Evolutionary conservation across 2,329 filamentous ascomycete genomes (phyloP), one percentile per base, ranked within the genome.

Genomic region (Aspergillus intermedius): DNA sequence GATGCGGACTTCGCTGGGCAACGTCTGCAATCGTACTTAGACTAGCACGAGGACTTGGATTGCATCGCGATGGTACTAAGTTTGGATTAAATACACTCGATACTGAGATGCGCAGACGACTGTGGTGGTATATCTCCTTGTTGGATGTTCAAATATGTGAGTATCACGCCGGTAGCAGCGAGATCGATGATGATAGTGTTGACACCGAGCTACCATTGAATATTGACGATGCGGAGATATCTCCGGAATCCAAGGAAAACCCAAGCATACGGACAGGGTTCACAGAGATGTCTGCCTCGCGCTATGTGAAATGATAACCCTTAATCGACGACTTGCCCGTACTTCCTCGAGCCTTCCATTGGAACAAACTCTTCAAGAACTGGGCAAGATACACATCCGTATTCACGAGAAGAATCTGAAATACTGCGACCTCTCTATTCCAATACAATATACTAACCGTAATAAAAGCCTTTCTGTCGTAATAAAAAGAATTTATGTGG

Each of bases 101-200:
- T 47, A 74, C 71, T 0, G 75, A 79, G 51, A 74, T 78, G 68
- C 72, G 76, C 22, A 70, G 77, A 40, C 69, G 76, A 23, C 51
- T 77, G 21, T 79, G 76, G 76, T 77, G 73, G 70, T 71, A 76
- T 52, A 69, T 78, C 21, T 64, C 64, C 45, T 58, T 75, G 17
- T 56, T 78, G 48, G 76, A 79, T 59, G 62, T 70, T 37, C 70
- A 74, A 12, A 63, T 71, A 5, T 68, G 74, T 5, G 75, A 78
- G 52, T 74, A 77, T 49, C 73, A 77, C 47, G 76, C 62, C 61
- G 7, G 63, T 74, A 4, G 49, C 65, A 7, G 66, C 69, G 34
- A 56, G 57, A 12, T 28, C 9, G 10, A 28, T 3, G 25, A 28
- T 9, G 9, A 28, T 9, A 60, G 59, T 42, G 75, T 70, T 49